Base-by-base conservation (phyloP, 345 rosid genomes). In the Capsella bursapastoris region DNA sequence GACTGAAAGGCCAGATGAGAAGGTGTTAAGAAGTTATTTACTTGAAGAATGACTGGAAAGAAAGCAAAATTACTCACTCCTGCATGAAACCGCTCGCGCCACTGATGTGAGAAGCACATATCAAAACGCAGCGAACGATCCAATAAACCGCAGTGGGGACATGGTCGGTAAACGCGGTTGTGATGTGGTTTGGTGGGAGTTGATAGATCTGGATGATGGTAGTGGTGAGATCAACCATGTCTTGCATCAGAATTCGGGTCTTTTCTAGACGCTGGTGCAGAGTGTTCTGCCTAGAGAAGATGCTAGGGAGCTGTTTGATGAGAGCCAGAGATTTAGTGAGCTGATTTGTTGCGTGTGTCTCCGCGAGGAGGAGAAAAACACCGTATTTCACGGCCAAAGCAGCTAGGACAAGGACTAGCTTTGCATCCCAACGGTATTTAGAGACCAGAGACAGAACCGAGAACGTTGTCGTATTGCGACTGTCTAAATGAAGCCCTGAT, bases 331-430 rank as follows among this genome's bases (percentile, higher is more conserved):
- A 81, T 79, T 89, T 93, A 3, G 97, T 90, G 1, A 93, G 90
- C 59, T 81, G 96, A 82, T 87, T 90, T 12, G 91, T 73, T 59
- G 82, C 73, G 83, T 82, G 82, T 45, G 82, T 85, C 81, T 90
- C 93, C 0, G 87, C 87, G 4, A 93, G 80, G 37, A 90, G 87
- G 90, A 91, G 88, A 71, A 93, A 89, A 74, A 85, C 92, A 7
- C 97, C 97, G 66, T 89, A 93, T 71, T 83, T 93, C 75, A 86
- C 82, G 1, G 96, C 98, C 65, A 93, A 89, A 55, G 97, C 93
- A 5, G 97, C 85, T 59, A 93, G 68, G 15, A 84, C 80, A 73
- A 93, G 84, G 68, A 84, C 93, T 74, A 90, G 66, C 82, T 90
- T 93, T 71, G 89, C 86, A 57, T 89, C 96, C 98, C 98, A 93